These are phyloP conservation scores for Colletotrichum costaricense DNA, from an alignment of 2,329 filamentous ascomycete species.

Conservation along the genomic window DNA sequence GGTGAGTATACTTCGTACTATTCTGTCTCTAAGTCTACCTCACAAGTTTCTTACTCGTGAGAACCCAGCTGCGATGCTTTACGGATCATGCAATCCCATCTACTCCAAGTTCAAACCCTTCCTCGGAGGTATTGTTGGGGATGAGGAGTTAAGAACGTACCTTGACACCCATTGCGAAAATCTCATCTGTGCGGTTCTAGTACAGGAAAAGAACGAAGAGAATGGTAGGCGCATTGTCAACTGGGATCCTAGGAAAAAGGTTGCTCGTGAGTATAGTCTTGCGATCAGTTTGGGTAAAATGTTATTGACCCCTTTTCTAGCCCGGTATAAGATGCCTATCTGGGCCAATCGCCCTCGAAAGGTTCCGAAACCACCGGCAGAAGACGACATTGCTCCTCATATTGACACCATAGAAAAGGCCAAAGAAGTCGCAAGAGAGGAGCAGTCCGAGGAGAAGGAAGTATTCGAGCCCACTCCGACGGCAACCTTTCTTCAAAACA, in stretches of 20 bases:
- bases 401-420: background rate
- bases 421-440: background rate
- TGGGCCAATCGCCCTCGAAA: background rate
- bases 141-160: background rate
- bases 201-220: background rate
- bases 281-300: too few species aligned
- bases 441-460: background rate
- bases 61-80: constrained; percentile 1
- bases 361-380: background rate
- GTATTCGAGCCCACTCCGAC: background rate
- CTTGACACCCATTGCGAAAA: background rate
- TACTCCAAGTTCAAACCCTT: background rate
- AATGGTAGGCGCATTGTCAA: background rate
- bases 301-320: background rate
- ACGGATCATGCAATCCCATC: background rate
- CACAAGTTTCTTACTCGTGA: background rate
- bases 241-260: background rate
- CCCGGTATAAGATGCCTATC: background rate
- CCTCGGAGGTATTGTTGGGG: background rate
- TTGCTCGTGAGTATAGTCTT: background rate
- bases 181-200: background rate
- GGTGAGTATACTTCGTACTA: constrained; percentile 2
- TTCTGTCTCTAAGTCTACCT: too few species aligned
- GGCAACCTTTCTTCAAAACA: background rate
- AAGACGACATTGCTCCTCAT: background rate